phyloP scores from a whole-genome alignment of 2,329 filamentous ascomycete species.

The Calonectria pteridis region DNA sequence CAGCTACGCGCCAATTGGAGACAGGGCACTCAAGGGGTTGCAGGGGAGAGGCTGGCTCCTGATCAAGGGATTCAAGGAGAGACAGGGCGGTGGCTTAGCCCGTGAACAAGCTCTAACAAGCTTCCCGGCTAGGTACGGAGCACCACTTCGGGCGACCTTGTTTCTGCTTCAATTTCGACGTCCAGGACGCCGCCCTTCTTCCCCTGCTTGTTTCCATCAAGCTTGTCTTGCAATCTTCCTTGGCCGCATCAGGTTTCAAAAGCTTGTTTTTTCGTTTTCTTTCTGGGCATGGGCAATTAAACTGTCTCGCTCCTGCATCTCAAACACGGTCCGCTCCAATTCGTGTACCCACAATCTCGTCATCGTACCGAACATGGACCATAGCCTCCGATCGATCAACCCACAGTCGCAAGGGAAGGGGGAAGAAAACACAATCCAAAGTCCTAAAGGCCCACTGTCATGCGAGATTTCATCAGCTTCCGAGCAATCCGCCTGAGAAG shows the following conservation, averaged over 20 bases:
- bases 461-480: constrained; percentile 23
- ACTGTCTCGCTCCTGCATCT: neutral
- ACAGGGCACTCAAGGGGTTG: neutral
- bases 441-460: neutral
- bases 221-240: neutral
- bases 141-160: constrained; percentile 17
- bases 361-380: neutral
- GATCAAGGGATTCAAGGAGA: neutral
- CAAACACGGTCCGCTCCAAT: neutral
- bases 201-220: neutral
- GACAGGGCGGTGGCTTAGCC: constrained; percentile 19
- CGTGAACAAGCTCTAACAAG: constrained; percentile 13
- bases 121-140: neutral
- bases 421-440: neutral
- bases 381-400: constrained; percentile 10
- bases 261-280: neutral
- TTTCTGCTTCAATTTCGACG: constrained; percentile 20
- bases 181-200: neutral
- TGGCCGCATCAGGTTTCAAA: constrained; percentile 2
- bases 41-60: neutral
- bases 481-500: neutral
- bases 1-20: neutral
- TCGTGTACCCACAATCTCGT: neutral
- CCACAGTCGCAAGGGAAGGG: neutral
- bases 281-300: neutral